Percentiles rank a stretch among this genome's conserved stretches.
These are phyloP conservation scores for Leptosphaerulina australis DNA, from an alignment of 2,329 filamentous ascomycete genomes.

Conservation along the genomic window DNA sequence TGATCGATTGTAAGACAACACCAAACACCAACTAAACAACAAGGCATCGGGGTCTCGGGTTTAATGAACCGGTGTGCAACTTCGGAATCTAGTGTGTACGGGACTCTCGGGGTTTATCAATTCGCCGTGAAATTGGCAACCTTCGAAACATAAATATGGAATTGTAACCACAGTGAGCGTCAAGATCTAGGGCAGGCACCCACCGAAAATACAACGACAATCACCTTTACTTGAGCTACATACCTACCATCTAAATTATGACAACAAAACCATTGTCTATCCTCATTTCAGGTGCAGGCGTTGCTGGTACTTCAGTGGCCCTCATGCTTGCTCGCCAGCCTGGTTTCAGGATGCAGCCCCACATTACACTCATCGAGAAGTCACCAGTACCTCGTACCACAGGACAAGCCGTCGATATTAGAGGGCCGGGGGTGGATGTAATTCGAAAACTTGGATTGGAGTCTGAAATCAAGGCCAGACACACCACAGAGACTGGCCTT, in stretches of 20 bases:
- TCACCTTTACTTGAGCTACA: no score
- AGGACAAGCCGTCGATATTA: slow-evolving; percentile 56
- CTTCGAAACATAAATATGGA: no score
- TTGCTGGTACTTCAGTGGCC: slow-evolving; percentile 49
- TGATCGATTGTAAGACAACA: no score
- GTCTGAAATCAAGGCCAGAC: slow-evolving; percentile 41
- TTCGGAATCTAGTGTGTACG: no score
- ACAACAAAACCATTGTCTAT: slow-evolving; percentile 21
- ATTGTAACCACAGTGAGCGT: no score
- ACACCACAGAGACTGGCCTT: slow-evolving; percentile 52
- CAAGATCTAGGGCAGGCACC: no score
- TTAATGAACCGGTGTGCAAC: no score
- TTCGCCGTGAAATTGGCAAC: no score
- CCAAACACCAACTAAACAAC: no score
- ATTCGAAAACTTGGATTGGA: slow-evolving; percentile 52
- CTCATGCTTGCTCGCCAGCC: slow-evolving; percentile 39
- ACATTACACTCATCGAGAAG: slow-evolving; percentile 55
- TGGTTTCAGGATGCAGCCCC: slow-evolving; percentile 32
- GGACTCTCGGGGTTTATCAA: no score
- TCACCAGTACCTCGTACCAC: slow-evolving; percentile 47
- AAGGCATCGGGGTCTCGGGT: no score
- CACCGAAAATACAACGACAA: no score
- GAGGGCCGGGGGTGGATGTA: slow-evolving; percentile 50
- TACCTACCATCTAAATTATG: neutral
- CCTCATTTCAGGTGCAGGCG: slow-evolving; percentile 49